Percentiles rank a stretch among this genome's conserved stretches.
Conservation (phyloP, 805 yeast species). For the Teunomyces lycoperdinae region DNA sequence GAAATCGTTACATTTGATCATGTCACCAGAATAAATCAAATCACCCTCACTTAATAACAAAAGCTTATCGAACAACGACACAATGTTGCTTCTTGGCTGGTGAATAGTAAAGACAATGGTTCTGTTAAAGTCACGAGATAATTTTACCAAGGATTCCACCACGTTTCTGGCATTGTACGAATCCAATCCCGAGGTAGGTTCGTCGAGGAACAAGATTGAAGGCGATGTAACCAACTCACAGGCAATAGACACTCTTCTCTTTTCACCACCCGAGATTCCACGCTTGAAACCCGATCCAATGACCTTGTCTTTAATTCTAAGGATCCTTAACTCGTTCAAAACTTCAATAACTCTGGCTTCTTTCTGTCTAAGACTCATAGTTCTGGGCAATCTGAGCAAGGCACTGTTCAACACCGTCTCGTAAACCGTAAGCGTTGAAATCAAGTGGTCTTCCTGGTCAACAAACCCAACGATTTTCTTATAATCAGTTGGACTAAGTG, state of each 20-base stretch:
- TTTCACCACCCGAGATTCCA: constrained; percentile 94
- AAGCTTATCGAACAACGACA: constrained; percentile 81
- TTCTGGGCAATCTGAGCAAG: constrained; percentile 74
- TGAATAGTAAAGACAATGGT: constrained; percentile 93
- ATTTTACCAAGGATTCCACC: constrained; percentile 73
- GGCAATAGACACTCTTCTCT: constrained; percentile 88
- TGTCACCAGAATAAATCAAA: constrained; percentile 84
- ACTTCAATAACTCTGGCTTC: constrained; percentile 80
- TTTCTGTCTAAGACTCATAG: constrained; percentile 73
- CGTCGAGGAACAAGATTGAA: constrained; percentile 77
- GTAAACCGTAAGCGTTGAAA: constrained; percentile 92
- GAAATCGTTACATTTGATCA: constrained; percentile 69
- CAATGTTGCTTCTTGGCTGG: constrained; percentile 96
- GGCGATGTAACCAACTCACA: constrained; percentile 92
- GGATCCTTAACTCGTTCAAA: constrained; percentile 77
- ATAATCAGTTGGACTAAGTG: constrained; percentile 42
- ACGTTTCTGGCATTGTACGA: constrained; percentile 92
- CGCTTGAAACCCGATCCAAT: constrained; percentile 88
- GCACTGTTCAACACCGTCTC: constrained; percentile 96
- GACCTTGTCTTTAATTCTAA: constrained; percentile 76
- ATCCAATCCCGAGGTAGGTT: constrained; percentile 95
- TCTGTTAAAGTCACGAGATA: constrained; percentile 78
- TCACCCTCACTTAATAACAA: constrained; percentile 81
- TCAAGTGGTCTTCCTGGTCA: constrained; percentile 88
- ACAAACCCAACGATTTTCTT: constrained; percentile 84